phyloP scores from a whole-genome alignment of 495 filamentous ascomycete genomes.

The Penicillium paxilli region DNA sequence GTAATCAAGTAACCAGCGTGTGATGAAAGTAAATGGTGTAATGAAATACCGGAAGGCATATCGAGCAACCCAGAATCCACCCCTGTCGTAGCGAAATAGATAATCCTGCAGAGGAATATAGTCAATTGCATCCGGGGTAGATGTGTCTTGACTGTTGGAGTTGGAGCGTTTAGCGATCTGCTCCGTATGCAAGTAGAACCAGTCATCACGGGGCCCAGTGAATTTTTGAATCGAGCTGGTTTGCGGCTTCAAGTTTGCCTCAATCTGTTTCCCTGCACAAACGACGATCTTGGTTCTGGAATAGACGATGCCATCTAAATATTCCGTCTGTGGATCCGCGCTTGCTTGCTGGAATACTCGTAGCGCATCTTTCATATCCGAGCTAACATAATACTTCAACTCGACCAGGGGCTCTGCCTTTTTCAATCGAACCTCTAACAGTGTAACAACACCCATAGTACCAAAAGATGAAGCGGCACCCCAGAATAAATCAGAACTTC shows the following conservation, averaged over 20 bases:
- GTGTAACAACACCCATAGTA: constrained; percentile 52
- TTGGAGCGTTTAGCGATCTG: constrained; percentile 7
- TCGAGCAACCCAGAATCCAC: constrained; percentile 57
- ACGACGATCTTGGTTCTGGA: constrained; percentile 43
- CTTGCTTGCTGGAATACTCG: constrained; percentile 30
- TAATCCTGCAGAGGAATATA: constrained; percentile 58
- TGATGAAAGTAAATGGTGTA: constrained; percentile 54
- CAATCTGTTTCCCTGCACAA: constrained; percentile 47
- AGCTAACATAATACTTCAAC: constrained; percentile 45
- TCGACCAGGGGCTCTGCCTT: constrained; percentile 51
- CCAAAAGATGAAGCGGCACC: constrained; percentile 54
- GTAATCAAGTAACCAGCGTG: constrained; percentile 51
- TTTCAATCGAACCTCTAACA: constrained; percentile 52
- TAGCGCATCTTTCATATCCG: constrained; percentile 39
- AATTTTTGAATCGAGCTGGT: constrained; percentile 36
- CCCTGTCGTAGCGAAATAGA: constrained; percentile 64
- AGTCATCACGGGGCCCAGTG: constrained; percentile 51
- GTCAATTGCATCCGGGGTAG: constrained; percentile 27
- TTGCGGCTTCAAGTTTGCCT: constrained; percentile 5
- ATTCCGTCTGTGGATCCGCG: constrained; percentile 45
- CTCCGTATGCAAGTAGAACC: constrained; percentile 59
- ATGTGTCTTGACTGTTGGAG: not conserved
- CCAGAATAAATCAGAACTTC: constrained; percentile 50
- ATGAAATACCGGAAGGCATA: constrained; percentile 56
- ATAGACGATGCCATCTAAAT: constrained; percentile 56